phyloP scores from a whole-genome alignment of 352 stramenopile genomes.

The Phytophthora ramorum region DNA sequence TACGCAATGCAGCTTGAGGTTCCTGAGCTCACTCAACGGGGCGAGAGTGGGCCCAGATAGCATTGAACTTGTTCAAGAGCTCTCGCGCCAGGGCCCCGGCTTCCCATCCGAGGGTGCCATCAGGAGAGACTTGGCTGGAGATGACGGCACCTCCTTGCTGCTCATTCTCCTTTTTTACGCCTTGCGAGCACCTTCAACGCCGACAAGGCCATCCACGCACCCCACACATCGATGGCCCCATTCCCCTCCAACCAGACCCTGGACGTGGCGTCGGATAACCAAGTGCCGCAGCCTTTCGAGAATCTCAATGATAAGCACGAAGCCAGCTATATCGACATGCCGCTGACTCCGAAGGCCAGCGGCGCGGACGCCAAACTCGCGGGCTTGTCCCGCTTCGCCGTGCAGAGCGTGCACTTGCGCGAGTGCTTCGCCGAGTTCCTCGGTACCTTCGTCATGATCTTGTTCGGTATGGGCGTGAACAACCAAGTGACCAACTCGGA shows the following conservation, averaged over 20 bases:
- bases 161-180: conserved; percentile 31
- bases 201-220: not conserved
- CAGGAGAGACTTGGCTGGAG: conserved; percentile 7
- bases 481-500: conserved; percentile 27
- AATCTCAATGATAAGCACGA: conserved; percentile 25
- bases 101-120: not conserved
- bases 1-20: conserved; percentile 20
- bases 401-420: conserved; percentile 27
- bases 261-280: conserved; percentile 15
- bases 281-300: conserved; percentile 19
- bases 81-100: conserved; percentile 18
- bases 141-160: conserved; percentile 14
- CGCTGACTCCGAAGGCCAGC: conserved; percentile 27
- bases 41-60: conserved; percentile 4
- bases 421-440: conserved; percentile 23
- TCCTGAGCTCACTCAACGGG: conserved; percentile 7
- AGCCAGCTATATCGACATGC: conserved; percentile 27
- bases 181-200: conserved; percentile 12
- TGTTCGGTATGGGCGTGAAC: conserved; percentile 32
- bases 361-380: too few species aligned
- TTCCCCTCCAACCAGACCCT: conserved; percentile 26
- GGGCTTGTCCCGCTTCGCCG: conserved; percentile 18
- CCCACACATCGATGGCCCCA: conserved; percentile 20
- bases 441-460: conserved; percentile 30
- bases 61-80: conserved; percentile 30